phyloP scores from a whole-genome alignment of 225 moss, liverwort and hornwort species.

The Sphagnum contortum region DNA sequence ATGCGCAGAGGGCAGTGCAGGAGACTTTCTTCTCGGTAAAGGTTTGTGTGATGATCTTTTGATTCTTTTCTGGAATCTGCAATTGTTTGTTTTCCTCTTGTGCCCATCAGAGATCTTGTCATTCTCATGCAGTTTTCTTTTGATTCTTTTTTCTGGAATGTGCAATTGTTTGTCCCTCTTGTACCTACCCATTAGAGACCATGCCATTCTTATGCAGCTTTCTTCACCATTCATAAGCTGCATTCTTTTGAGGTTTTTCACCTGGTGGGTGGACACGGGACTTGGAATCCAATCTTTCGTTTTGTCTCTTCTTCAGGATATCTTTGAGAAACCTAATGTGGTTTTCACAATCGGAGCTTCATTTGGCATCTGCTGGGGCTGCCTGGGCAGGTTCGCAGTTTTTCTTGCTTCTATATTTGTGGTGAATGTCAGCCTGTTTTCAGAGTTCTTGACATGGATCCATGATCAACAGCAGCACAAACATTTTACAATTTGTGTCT shows the following conservation, averaged over 20 bases:
- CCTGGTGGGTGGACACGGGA: neutral
- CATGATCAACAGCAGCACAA: too few species aligned
- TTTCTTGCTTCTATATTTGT: neutral
- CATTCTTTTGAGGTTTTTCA: neutral
- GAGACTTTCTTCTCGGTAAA: slow-evolving; percentile 40
- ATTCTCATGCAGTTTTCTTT: neutral
- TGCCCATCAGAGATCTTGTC: neutral
- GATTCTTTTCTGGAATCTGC: neutral
- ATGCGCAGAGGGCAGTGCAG: slow-evolving; percentile 24
- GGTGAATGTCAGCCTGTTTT: too few species aligned
- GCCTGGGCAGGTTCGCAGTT: slow-evolving; percentile 29
- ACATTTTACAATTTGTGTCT: too few species aligned
- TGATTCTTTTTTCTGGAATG: neutral
- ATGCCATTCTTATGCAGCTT: too few species aligned
- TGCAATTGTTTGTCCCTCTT: too few species aligned
- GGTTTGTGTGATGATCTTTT: slow-evolving; percentile 4
- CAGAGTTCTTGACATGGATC: too few species aligned
- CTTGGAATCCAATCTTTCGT: neutral
- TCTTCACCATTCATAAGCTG: neutral
- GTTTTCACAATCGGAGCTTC: slow-evolving; percentile 37
- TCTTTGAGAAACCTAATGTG: slow-evolving; percentile 45
- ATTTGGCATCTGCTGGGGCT: slow-evolving; percentile 38
- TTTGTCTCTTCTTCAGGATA: slow-evolving; percentile 13
- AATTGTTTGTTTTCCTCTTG: neutral
- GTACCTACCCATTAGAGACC: too few species aligned